These are phyloP conservation scores for Plectosphaerella cucumerina DNA, from an alignment of 2,329 filamentous ascomycete species.

Conservation along the genomic window DNA sequence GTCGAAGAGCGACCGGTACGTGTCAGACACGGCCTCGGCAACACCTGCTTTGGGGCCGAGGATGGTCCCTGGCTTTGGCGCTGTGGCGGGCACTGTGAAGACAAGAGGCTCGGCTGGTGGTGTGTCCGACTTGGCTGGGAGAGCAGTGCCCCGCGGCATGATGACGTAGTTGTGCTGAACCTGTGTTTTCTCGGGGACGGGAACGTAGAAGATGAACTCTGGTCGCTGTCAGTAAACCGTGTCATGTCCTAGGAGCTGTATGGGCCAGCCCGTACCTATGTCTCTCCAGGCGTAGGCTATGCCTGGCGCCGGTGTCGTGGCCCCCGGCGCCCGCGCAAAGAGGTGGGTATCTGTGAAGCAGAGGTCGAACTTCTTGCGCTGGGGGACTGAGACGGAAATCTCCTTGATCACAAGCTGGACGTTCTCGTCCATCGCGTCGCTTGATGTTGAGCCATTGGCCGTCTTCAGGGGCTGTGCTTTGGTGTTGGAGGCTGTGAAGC, in stretches of 20 bases:
- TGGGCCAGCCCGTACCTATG: conserved; percentile 49
- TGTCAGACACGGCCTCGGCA: conserved; percentile 53
- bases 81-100: conserved; percentile 56
- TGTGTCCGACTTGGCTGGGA: conserved; percentile 41
- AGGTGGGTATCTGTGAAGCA: conserved; percentile 57
- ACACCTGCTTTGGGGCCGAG: conserved; percentile 42
- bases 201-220: conserved; percentile 62
- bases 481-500: conserved; percentile 16
- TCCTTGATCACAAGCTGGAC: conserved; percentile 60
- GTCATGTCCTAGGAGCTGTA: neutral
- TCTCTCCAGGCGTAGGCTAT: conserved; percentile 58
- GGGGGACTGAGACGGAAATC: conserved; percentile 62
- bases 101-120: conserved; percentile 53
- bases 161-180: conserved; percentile 64
- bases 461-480: conserved; percentile 10
- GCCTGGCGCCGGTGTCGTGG: conserved; percentile 45
- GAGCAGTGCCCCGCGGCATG: conserved; percentile 51
- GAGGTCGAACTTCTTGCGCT: conserved; percentile 64
- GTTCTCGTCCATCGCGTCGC: conserved; percentile 42
- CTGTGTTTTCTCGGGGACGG: conserved; percentile 61
- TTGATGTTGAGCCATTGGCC: conserved; percentile 14
- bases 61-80: conserved; percentile 58
- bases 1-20: conserved; percentile 54
- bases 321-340: conserved; percentile 51
- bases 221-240: neutral